These are phyloP conservation scores for Trichoderma cornu-damae DNA, from an alignment of 2,329 filamentous ascomycete genomes.

Conservation along the genomic window DNA sequence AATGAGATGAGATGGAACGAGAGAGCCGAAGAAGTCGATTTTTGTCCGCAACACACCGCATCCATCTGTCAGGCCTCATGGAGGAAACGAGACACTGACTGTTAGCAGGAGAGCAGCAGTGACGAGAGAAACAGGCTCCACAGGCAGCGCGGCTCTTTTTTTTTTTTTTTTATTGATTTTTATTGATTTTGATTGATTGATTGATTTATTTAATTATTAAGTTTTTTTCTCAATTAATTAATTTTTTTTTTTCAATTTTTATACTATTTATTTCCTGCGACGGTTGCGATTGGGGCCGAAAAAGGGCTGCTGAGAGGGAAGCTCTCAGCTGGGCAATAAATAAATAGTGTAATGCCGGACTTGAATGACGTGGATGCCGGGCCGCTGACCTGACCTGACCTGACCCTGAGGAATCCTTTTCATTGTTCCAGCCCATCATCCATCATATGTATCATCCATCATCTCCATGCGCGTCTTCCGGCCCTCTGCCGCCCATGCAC, in stretches of 20 bases:
- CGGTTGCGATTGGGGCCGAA: not conserved
- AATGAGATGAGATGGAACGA: not conserved
- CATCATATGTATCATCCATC: too few relatives aligned
- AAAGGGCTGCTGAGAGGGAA: too few relatives aligned
- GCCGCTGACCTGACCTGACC: not conserved
- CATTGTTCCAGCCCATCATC: too few relatives aligned
- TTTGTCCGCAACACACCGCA: constrained; percentile 7
- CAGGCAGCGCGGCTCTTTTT: not conserved
- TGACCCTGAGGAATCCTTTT: too few relatives aligned
- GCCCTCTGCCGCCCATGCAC: not conserved
- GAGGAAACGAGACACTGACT: constrained; percentile 5
- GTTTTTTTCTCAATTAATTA: too few relatives aligned
- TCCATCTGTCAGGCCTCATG: not conserved
- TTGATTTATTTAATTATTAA: too few relatives aligned
- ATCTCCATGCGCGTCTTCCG: too few relatives aligned
- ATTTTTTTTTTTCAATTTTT: too few relatives aligned
- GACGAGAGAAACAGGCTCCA: not conserved
- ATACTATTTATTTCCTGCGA: too few relatives aligned
- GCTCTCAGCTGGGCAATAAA: not conserved
- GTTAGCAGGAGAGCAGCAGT: too few relatives aligned
- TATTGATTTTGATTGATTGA: not conserved
- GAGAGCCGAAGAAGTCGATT: not conserved
- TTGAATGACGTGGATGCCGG: constrained; percentile 1
- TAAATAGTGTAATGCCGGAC: not conserved
- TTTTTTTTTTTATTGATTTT: too few relatives aligned